These are phyloP conservation scores for Ogataea pignaliae DNA, from an alignment of 805 yeast species.

Conservation along the genomic window DNA sequence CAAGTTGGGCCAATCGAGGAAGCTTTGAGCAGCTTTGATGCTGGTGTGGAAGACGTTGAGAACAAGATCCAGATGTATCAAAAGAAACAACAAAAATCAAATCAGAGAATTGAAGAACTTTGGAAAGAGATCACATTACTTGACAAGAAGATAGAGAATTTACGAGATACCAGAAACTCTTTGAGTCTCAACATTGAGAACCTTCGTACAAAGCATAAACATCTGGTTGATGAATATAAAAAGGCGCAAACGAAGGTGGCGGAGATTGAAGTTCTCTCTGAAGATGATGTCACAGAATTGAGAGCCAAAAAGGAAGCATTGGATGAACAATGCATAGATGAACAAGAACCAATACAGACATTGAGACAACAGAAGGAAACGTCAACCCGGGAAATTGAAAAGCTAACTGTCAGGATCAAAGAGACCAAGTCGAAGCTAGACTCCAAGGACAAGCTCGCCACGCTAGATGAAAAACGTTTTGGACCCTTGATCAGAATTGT, in stretches of 20 bases:
- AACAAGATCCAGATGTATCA: slow-evolving; percentile 7
- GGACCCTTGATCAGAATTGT: slow-evolving; percentile 34
- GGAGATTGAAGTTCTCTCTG: slow-evolving; percentile 8
- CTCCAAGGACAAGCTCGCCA: slow-evolving; percentile 48
- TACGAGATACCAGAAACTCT: slow-evolving; percentile 29
- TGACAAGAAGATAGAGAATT: slow-evolving; percentile 24
- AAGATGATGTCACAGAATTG: slow-evolving; percentile 20
- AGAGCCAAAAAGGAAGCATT: slow-evolving; percentile 23
- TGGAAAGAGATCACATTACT: slow-evolving; percentile 11
- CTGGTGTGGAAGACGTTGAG: slow-evolving; percentile 16
- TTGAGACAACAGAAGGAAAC: slow-evolving; percentile 12
- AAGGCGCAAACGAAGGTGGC: slow-evolving; percentile 9
- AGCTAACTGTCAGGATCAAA: slow-evolving; percentile 15
- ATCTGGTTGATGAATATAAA: slow-evolving; percentile 15
- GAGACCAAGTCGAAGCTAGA: slow-evolving; percentile 21
- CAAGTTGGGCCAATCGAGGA: slow-evolving; percentile 18
- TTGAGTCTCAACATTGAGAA: slow-evolving; percentile 33
- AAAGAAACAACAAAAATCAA: slow-evolving; percentile 7
- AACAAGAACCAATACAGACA: slow-evolving; percentile 15
- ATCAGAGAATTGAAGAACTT: slow-evolving; percentile 1
- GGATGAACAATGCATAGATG: slow-evolving; percentile 17
- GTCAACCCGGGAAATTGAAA: slow-evolving; percentile 9
- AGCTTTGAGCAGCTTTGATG: slow-evolving; percentile 10
- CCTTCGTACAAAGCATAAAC: slow-evolving; percentile 23
- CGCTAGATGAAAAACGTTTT: slow-evolving; percentile 35